Evolutionary conservation across 495 filamentous ascomycete species (phyloP).

Genomic region (Podospora appendiculata): DNA sequence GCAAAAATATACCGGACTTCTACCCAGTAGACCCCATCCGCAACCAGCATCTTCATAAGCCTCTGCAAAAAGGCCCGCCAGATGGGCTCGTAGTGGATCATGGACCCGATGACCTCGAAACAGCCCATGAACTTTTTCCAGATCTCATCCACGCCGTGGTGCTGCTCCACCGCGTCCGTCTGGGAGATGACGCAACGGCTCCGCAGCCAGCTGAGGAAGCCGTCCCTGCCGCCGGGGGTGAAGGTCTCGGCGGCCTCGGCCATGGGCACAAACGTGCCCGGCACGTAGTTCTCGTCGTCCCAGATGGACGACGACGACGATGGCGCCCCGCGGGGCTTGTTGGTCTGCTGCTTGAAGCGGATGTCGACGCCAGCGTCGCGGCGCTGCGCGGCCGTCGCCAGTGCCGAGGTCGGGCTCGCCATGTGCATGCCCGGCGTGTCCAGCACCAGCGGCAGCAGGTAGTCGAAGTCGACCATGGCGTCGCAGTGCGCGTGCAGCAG

Average conservation of each 20-base stretch:
- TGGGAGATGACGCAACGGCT: constrained; percentile 59
- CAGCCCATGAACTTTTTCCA: constrained; percentile 69
- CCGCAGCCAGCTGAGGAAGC: constrained; percentile 74
- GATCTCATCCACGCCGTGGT: constrained; percentile 70
- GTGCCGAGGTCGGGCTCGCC: constrained; percentile 32
- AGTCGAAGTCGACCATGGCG: constrained; percentile 83
- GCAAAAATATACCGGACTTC: constrained; percentile 46
- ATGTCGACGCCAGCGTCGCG: constrained; percentile 46
- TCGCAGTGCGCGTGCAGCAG: constrained; percentile 84
- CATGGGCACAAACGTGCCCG: constrained; percentile 42
- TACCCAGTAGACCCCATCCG: constrained; percentile 75
- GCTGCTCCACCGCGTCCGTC: constrained; percentile 67
- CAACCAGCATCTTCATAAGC: constrained; percentile 57
- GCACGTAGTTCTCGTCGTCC: neutral
- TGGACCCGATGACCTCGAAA: constrained; percentile 60
- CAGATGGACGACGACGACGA: neutral
- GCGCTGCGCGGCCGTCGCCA: constrained; percentile 39
- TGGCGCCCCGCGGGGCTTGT: too few relatives aligned
- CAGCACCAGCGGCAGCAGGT: constrained; percentile 62
- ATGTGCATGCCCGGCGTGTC: constrained; percentile 71
- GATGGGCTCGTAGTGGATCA: constrained; percentile 87
- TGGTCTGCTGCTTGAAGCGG: constrained; percentile 29
- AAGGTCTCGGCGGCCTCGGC: constrained; percentile 61
- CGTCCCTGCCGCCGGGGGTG: constrained; percentile 57
- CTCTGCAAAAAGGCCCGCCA: constrained; percentile 65